phyloP scores from a whole-genome alignment of 73 alveolate species.

The Paramecium biaurelia region DNA sequence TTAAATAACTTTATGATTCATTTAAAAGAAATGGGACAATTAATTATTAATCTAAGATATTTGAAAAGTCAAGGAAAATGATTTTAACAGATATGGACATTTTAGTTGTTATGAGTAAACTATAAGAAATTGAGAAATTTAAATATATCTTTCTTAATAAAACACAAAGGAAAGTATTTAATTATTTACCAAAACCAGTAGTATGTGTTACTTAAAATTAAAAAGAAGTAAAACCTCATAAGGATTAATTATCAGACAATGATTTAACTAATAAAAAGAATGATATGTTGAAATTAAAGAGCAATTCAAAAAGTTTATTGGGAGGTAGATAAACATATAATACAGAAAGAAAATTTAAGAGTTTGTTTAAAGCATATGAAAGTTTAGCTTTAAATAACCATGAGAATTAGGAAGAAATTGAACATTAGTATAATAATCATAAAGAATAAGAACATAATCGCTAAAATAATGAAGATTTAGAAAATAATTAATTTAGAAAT shows the following conservation, averaged over 20 bases:
- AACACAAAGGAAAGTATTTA: not conserved
- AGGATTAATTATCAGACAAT: not conserved
- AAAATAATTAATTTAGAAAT: no score
- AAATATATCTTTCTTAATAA: not conserved
- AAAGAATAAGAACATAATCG: not conserved
- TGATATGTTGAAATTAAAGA: not conserved
- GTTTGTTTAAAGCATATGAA: not conserved
- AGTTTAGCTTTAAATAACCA: not conserved
- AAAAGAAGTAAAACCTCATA: not conserved
- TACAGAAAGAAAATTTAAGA: not conserved
- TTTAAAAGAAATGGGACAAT: not conserved
- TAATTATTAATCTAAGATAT: not conserved
- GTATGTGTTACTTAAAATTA: not conserved
- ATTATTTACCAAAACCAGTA: not conserved
- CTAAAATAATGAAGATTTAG: not conserved
- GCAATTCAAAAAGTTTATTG: not conserved
- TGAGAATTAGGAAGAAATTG: not conserved
- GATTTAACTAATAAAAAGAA: not conserved
- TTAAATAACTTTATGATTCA: not conserved
- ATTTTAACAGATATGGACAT: conserved; percentile 9
- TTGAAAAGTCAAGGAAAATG: not conserved
- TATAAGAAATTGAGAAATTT: not conserved
- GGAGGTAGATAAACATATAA: not conserved
- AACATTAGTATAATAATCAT: not conserved
- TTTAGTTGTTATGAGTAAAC: not conserved